Conservation (phyloP, 2,329 filamentous ascomycete genomes). For the Colletotrichum lini region DNA sequence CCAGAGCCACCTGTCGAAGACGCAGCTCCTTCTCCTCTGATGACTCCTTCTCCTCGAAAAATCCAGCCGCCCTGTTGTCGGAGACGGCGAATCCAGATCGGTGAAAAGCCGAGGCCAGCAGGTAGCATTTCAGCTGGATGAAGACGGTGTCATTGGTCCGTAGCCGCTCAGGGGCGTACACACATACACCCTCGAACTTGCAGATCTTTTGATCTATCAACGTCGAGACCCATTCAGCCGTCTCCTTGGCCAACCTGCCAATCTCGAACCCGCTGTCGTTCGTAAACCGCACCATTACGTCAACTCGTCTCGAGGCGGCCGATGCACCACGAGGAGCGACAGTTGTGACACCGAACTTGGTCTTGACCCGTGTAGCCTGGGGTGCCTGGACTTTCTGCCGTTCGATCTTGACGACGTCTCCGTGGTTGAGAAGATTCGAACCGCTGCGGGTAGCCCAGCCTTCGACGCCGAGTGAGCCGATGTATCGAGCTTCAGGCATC, state of each 20-base stretch:
- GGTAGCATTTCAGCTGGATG: constrained; percentile 84
- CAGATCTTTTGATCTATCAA: constrained; percentile 93
- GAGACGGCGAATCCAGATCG: constrained; percentile 72
- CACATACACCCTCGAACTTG: constrained; percentile 87
- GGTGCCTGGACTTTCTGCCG: constrained; percentile 81
- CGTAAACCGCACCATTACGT: constrained; percentile 93
- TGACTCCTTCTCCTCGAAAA: constrained; percentile 90
- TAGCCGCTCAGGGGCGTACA: constrained; percentile 88
- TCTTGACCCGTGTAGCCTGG: constrained; percentile 60
- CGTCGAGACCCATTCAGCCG: constrained; percentile 91
- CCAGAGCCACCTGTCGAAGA: constrained; percentile 87
- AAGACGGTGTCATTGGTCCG: constrained; percentile 96
- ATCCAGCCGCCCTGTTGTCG: constrained; percentile 78
- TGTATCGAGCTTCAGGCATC: constrained; percentile 73
- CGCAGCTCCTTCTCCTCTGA: constrained; percentile 87
- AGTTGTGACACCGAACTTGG: constrained; percentile 55
- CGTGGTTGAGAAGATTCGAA: constrained; percentile 80
- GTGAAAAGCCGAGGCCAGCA: constrained; percentile 83
- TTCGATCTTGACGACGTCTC: constrained; percentile 88
- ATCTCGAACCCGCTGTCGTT: constrained; percentile 85
- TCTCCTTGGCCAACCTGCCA: constrained; percentile 88
- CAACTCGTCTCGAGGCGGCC: constrained; percentile 76
- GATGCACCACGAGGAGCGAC: constrained; percentile 57
- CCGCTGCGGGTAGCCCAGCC: constrained; percentile 95
- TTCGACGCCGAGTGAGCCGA: constrained; percentile 92